These are phyloP conservation scores for Orbilia blumenaviensis DNA, from an alignment of 2,329 filamentous ascomycete species.

Conservation along the genomic window DNA sequence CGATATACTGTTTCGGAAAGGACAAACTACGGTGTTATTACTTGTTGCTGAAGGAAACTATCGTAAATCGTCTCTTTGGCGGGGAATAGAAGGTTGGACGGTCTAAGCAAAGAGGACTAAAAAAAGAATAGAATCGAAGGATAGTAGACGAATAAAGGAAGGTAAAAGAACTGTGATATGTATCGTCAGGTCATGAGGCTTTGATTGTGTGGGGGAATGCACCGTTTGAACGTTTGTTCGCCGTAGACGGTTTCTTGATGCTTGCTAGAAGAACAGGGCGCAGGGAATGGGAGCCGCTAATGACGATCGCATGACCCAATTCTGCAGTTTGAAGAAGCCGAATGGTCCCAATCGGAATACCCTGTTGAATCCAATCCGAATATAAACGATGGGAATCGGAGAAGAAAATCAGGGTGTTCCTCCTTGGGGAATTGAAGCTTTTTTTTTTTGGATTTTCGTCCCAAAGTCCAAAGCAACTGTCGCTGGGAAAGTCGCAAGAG, in stretches of 20 bases:
- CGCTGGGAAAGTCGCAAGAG: conserved; percentile 4
- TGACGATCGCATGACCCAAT: conserved; percentile 53
- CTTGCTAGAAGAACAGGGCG: conserved; percentile 32
- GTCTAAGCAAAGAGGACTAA: background rate
- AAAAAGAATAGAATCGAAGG: conserved; percentile 16
- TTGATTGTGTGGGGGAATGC: conserved; percentile 21
- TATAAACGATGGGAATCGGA: conserved; percentile 19
- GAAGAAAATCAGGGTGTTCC: conserved; percentile 1
- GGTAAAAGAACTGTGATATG: background rate
- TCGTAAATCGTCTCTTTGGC: conserved; percentile 19
- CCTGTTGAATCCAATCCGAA: conserved; percentile 19
- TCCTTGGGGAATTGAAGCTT: conserved; percentile 3
- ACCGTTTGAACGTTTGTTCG: conserved; percentile 4
- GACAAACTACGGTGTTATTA: conserved; percentile 6
- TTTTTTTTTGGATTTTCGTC: conserved; percentile 17
- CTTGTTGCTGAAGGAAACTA: background rate
- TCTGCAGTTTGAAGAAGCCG: conserved; percentile 21
- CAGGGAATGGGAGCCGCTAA: conserved; percentile 25
- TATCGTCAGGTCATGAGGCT: conserved; percentile 49
- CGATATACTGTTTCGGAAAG: background rate
- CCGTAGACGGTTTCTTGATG: conserved; percentile 26
- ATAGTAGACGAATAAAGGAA: conserved; percentile 3
- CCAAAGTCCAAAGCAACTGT: conserved; percentile 5
- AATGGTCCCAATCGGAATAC: conserved; percentile 11
- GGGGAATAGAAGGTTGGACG: background rate